A percentile compares a stretch with the other conserved stretches of the same genome.
Conservation (phyloP, 2,329 filamentous ascomycete species). For the Spiromastix sp. region DNA sequence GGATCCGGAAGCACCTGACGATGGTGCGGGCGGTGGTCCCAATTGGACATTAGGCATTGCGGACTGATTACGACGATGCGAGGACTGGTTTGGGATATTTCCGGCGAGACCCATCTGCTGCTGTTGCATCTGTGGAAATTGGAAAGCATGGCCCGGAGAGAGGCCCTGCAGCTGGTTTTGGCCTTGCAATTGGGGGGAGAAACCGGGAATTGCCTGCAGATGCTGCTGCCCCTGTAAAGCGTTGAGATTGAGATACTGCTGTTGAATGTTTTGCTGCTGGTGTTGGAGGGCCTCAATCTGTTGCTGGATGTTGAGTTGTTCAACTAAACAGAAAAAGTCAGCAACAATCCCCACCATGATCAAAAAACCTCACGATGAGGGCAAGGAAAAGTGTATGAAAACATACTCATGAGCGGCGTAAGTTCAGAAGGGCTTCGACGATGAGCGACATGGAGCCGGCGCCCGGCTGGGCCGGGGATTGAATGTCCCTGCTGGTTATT, state of each 20-base stretch:
- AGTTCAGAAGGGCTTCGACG: slow-evolving; percentile 86
- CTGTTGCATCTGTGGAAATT: slow-evolving; percentile 67
- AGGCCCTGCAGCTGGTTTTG: slow-evolving; percentile 60
- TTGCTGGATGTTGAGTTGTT: slow-evolving; percentile 88
- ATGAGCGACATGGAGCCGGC: slow-evolving; percentile 86
- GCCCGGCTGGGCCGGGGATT: slow-evolving; percentile 58
- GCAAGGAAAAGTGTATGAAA: slow-evolving; percentile 21
- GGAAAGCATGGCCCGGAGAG: slow-evolving; percentile 68
- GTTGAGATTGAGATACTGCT: slow-evolving; percentile 85
- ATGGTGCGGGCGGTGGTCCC: slow-evolving; percentile 85
- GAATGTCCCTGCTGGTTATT: slow-evolving; percentile 45
- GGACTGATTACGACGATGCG: slow-evolving; percentile 96
- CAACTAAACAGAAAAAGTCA: slow-evolving; percentile 50
- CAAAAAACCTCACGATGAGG: slow-evolving; percentile 3
- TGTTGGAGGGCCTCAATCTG: slow-evolving; percentile 92
- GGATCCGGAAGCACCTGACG: slow-evolving; percentile 70
- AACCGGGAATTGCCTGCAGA: slow-evolving; percentile 58
- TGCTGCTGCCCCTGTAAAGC: slow-evolving; percentile 83
- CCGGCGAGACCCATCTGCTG: slow-evolving; percentile 42
- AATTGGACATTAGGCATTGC: slow-evolving; percentile 86
- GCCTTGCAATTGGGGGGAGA: slow-evolving; percentile 63
- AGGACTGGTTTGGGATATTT: slow-evolving; percentile 67
- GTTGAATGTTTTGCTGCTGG: slow-evolving; percentile 95
- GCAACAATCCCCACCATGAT: not conserved
- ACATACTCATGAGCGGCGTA: slow-evolving; percentile 90